Conservation (phyloP, 2,329 filamentous ascomycete genomes). For the Acarospora socialis region DNA sequence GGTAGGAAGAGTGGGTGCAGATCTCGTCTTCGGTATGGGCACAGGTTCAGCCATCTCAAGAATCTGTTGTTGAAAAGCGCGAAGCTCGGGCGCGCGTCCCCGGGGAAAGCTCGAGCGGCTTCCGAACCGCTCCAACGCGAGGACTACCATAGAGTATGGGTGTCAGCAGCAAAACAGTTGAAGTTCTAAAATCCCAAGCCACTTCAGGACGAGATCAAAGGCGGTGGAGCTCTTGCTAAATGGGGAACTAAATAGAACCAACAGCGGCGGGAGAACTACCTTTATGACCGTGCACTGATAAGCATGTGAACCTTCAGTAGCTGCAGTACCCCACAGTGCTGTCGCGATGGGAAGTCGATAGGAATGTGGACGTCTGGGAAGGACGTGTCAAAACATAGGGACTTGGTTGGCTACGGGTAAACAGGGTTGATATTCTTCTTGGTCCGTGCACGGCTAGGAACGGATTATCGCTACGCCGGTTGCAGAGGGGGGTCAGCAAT, state of each 20-base stretch:
- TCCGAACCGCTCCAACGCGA: slow-evolving; percentile 1
- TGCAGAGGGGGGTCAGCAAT: no score
- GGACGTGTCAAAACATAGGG: not conserved
- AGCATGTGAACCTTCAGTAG: not conserved
- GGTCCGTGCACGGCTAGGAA: no score
- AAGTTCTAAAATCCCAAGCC: not conserved
- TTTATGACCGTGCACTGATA: not conserved
- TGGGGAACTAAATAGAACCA: not conserved
- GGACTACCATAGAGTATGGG: slow-evolving; percentile 1
- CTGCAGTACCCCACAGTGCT: not conserved
- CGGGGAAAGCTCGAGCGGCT: not conserved
- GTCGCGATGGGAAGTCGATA: not conserved
- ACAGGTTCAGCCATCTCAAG: slow-evolving; percentile 17
- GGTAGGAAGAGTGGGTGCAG: slow-evolving; percentile 13
- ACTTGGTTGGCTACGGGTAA: not conserved
- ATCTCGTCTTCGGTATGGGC: slow-evolving; percentile 16
- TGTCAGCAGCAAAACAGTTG: not conserved
- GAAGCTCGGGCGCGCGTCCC: not conserved
- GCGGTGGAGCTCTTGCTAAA: not conserved
- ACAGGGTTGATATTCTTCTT: no score
- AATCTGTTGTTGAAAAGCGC: not conserved
- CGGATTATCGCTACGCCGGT: no score
- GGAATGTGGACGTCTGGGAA: not conserved
- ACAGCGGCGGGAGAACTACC: not conserved
- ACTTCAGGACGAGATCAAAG: not conserved